A percentile compares a stretch with the other conserved stretches of the same genome.
Conservation (phyloP, 257 asterid genomes). For the Solanum tarapatanum region DNA sequence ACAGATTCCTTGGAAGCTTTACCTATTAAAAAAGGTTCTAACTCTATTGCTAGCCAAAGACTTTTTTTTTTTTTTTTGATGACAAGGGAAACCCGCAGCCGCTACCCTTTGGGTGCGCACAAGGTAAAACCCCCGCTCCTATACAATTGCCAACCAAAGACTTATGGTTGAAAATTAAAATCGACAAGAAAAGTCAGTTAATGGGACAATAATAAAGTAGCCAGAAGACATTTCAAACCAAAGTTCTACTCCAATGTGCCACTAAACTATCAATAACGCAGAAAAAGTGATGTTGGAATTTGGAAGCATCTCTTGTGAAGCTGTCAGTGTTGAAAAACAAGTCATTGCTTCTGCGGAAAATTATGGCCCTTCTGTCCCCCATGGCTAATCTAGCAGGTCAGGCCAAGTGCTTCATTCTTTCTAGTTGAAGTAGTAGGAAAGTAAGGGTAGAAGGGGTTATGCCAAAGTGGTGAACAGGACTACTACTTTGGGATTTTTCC, state of each 20-base stretch:
- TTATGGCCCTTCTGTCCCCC: not conserved
- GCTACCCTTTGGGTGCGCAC: no score
- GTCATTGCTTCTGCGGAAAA: not conserved
- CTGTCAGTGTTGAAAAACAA: not conserved
- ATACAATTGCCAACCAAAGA: not conserved
- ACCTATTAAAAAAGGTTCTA: not conserved
- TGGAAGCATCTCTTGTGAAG: not conserved
- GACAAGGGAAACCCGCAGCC: no score
- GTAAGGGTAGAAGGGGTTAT: not conserved
- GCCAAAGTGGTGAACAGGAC: not conserved
- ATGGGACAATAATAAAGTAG: not conserved
- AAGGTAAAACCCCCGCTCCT: no score
- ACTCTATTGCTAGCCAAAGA: not conserved
- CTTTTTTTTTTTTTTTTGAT: no score
- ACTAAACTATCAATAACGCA: not conserved
- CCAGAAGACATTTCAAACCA: not conserved
- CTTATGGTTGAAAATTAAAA: not conserved
- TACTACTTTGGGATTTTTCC: not conserved
- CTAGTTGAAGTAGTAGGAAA: not conserved
- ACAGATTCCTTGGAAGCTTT: not conserved
- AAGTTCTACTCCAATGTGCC: not conserved
- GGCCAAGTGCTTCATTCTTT: not conserved
- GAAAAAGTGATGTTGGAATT: not conserved
- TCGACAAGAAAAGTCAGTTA: not conserved
- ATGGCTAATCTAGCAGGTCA: not conserved